Evolutionary conservation across 2,329 filamentous ascomycete genomes (phyloP).

Genomic region (Pseudopithomyces maydicus): DNA sequence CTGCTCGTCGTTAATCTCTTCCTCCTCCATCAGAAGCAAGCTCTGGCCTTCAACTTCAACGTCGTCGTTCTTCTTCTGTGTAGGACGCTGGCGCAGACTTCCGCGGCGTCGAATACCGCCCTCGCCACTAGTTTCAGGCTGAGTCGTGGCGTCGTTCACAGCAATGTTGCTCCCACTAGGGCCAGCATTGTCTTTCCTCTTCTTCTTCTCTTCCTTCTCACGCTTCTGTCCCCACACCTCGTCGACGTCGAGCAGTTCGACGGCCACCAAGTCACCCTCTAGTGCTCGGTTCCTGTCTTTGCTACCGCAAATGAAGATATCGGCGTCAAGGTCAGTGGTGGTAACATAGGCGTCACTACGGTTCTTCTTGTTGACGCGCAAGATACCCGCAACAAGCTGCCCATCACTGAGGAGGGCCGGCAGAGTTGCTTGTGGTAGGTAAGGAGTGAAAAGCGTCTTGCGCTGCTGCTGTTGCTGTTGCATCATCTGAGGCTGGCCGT

Average conservation of each 20-base stretch:
- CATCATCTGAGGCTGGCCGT: conserved; percentile 67
- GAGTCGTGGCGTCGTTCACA: conserved; percentile 63
- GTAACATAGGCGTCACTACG: conserved; percentile 98
- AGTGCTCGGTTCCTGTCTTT: conserved; percentile 97
- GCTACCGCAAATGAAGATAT: conserved; percentile 99
- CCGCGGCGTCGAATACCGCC: conserved; percentile 90
- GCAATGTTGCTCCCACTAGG: conserved; percentile 75
- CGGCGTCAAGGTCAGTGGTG: conserved; percentile 90
- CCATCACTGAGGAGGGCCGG: conserved; percentile 89
- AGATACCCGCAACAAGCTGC: conserved; percentile 92
- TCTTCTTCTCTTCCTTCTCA: conserved; percentile 99
- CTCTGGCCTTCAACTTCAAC: conserved; percentile 99
- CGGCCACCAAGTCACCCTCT: conserved; percentile 92
- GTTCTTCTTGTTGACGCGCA: conserved; percentile 99
- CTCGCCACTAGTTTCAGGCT: conserved; percentile 69
- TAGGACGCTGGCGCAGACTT: conserved; percentile 93
- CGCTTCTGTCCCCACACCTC: conserved; percentile 99
- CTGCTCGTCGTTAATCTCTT: conserved; percentile 97
- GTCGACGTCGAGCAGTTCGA: conserved; percentile 95
- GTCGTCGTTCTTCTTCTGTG: conserved; percentile 99
- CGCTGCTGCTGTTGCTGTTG: conserved; percentile 86
- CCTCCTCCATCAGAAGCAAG: conserved; percentile 93
- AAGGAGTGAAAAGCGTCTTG: conserved; percentile 98
- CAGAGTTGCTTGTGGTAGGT: conserved; percentile 90
- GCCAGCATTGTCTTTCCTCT: conserved; percentile 97